These are phyloP conservation scores for Pseudozyma tsukubaensis DNA, from an alignment of 1,284 basidiomycete genomes.

Conservation along the genomic window DNA sequence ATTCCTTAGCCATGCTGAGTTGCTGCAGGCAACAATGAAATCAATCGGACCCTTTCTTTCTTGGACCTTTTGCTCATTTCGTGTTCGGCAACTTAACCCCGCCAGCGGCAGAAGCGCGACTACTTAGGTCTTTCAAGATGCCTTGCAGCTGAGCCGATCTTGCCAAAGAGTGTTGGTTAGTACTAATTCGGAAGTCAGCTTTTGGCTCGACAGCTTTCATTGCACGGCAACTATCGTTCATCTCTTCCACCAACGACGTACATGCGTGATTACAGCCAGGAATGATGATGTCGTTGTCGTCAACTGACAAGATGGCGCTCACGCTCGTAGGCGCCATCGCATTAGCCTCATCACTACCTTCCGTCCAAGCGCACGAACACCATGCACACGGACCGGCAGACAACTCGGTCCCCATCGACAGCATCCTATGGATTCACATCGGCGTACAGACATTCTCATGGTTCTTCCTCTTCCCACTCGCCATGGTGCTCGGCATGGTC, in stretches of 20 bases:
- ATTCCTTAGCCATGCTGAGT: no score
- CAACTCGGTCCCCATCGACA: constrained; percentile 60
- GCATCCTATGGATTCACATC: constrained; percentile 66
- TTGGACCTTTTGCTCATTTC: no score
- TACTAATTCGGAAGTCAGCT: no score
- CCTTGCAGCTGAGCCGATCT: no score
- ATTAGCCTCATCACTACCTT: constrained; percentile 9
- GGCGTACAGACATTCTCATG: constrained; percentile 57
- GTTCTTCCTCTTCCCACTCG: constrained; percentile 62
- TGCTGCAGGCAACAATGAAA: no score
- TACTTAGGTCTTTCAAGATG: no score
- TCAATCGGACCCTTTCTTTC: no score
- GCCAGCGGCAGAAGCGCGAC: no score
- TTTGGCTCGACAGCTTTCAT: no score
- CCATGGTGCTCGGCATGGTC: constrained; percentile 66
- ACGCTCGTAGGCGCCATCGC: constrained; percentile 2
- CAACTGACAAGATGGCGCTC: neutral
- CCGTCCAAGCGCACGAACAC: constrained; percentile 52
- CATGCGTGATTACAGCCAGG: neutral
- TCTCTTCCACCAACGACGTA: neutral
- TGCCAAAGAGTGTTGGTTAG: no score
- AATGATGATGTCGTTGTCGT: neutral
- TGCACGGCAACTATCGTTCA: neutral
- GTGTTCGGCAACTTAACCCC: no score
- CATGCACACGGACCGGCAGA: constrained; percentile 51